A percentile compares a stretch with the other conserved stretches of the same genome.
phyloP scores from a whole-genome alignment of 176 grass and related monocot species.

The Guadua angustifolia region DNA sequence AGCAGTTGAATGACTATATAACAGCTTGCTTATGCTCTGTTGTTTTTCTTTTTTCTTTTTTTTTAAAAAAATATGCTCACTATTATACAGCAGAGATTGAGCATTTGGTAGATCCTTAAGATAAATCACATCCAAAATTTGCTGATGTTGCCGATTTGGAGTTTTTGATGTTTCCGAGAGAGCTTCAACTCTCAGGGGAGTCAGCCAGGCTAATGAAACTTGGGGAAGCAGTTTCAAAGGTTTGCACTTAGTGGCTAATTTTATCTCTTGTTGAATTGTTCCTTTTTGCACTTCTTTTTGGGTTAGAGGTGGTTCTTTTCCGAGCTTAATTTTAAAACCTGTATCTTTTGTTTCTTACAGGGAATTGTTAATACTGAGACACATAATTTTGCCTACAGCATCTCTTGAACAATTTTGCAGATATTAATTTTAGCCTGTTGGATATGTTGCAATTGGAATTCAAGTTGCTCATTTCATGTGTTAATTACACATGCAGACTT shows the following conservation, averaged over 20 bases:
- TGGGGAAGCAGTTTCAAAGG: conserved; percentile 71
- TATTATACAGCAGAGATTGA: conserved; percentile 65
- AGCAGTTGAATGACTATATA: background rate
- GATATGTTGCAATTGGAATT: background rate
- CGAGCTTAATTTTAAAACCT: background rate
- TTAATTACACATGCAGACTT: background rate
- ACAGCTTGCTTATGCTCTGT: background rate
- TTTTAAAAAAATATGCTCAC: conserved; percentile 2
- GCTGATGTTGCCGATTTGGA: conserved; percentile 68
- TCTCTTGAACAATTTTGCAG: conserved; percentile 14
- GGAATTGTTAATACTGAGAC: conserved; percentile 83
- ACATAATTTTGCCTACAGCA: conserved; percentile 47
- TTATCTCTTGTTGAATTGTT: background rate
- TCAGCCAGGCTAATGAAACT: conserved; percentile 64
- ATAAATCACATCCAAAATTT: conserved; percentile 87
- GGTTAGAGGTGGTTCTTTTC: conserved; percentile 18
- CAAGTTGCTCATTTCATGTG: background rate
- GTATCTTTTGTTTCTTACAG: conserved; percentile 39
- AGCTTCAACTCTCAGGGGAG: conserved; percentile 65
- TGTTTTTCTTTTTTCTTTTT: background rate
- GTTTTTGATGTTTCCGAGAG: conserved; percentile 79
- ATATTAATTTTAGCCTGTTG: background rate
- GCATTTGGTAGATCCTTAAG: conserved; percentile 86
- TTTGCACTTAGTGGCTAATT: conserved; percentile 27
- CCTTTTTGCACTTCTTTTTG: background rate